phyloP scores from a whole-genome alignment of 345 rosid species.

The Adansonia digitata region DNA sequence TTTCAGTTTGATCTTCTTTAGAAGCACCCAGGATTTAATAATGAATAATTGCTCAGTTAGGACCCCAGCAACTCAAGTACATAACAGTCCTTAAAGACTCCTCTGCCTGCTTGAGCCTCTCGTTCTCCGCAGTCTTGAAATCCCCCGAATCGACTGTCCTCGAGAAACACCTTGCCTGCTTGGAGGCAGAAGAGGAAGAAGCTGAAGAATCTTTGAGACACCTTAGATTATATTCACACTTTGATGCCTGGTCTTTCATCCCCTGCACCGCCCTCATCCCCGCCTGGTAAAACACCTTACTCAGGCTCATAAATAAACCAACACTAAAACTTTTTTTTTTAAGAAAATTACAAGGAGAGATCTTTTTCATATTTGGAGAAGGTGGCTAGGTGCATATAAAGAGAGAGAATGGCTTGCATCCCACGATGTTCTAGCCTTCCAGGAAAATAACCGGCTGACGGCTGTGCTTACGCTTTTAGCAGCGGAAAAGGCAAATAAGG shows the following conservation, averaged over 20 bases:
- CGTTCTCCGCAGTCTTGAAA: conserved; percentile 29
- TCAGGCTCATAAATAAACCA: conserved; percentile 28
- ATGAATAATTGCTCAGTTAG: too few relatives aligned
- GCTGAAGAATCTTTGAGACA: conserved; percentile 41
- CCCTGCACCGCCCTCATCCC: conserved; percentile 30
- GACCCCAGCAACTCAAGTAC: conserved; percentile 92
- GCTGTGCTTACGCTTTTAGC: too few relatives aligned
- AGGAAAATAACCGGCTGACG: too few relatives aligned
- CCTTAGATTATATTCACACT: conserved; percentile 35
- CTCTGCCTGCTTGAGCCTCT: conserved; percentile 48
- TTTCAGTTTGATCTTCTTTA: too few relatives aligned
- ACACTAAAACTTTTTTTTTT: too few relatives aligned
- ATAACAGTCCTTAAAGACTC: conserved; percentile 72
- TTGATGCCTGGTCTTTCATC: conserved; percentile 52
- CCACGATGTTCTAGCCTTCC: too few relatives aligned
- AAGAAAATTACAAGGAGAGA: too few relatives aligned
- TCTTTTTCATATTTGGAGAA: too few relatives aligned
- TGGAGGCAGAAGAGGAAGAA: conserved; percentile 19
- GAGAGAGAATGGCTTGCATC: too few relatives aligned
- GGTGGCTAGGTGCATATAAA: too few relatives aligned
- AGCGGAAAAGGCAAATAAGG: too few relatives aligned
- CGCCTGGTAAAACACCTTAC: conserved; percentile 32
- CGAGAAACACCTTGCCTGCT: conserved; percentile 42
- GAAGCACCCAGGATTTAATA: too few relatives aligned
- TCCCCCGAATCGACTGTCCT: conserved; percentile 38